Conservation (phyloP, 2,329 filamentous ascomycete genomes). For the Leptographium flavum region DNA sequence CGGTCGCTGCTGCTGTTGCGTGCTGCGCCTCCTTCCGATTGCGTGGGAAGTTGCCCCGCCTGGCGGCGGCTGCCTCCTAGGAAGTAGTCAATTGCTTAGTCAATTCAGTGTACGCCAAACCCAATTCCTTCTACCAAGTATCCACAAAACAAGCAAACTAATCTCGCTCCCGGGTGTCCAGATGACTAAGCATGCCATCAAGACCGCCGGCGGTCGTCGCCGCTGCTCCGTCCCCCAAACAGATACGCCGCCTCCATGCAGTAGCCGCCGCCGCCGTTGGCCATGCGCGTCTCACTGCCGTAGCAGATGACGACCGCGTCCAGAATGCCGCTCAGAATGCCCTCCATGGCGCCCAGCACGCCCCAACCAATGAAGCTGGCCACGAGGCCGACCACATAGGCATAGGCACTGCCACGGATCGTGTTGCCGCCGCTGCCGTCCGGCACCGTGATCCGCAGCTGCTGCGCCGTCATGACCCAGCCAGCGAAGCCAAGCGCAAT, state of each 20-base stretch:
- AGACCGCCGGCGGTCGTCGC: conserved; percentile 6
- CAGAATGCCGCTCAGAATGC: conserved; percentile 72
- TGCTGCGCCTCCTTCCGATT: neutral
- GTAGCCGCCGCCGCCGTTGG: conserved; percentile 56
- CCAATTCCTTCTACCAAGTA: no score
- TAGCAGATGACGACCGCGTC: conserved; percentile 88
- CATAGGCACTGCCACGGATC: conserved; percentile 72
- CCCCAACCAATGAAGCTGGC: conserved; percentile 93
- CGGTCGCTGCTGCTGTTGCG: neutral
- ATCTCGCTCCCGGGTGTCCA: neutral
- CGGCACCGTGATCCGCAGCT: conserved; percentile 47
- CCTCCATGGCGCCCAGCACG: conserved; percentile 80
- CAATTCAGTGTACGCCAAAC: neutral
- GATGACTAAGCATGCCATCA: neutral
- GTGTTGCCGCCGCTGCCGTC: conserved; percentile 27
- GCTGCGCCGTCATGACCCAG: conserved; percentile 88
- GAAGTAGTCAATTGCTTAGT: neutral
- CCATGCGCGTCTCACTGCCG: conserved; percentile 69
- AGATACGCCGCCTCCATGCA: conserved; percentile 84
- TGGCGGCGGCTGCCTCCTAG: no score
- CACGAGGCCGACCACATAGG: conserved; percentile 84
- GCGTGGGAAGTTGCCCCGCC: neutral
- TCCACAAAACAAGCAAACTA: neutral
- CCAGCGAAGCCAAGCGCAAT: conserved; percentile 81
- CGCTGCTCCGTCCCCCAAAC: conserved; percentile 49